Evolutionary conservation across 805 yeast species (phyloP), one percentile per base, ranked within the genome.

Genomic region (Maudiozyma pseudohumilis): DNA sequence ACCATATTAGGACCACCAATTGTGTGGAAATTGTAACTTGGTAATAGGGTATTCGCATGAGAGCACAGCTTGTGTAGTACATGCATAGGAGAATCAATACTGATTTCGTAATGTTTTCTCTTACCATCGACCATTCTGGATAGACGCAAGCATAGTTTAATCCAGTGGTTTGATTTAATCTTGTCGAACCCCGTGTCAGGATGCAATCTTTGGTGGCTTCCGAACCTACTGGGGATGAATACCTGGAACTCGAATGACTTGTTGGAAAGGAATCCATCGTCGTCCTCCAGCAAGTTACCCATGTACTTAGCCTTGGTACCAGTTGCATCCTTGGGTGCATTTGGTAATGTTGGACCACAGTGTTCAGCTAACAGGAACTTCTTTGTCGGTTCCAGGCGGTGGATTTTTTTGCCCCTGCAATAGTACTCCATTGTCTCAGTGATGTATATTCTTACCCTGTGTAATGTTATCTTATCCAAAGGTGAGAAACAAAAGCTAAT

Each of bases 111-210:
- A 55, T 87, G 96, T 55, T 88, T 92, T 32, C 94, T 67, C 53
- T 84, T 84, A 10, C 65, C 70, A 33, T 72, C 69, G 31, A 81
- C 77, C n/a, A 68, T 53, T 46, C 72, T 74, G 5, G 95, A 83
- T 28, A 92, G 66, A 36, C 97, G 65, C 36, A 92, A 62, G 45
- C 94, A 81, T 12, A 92, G 72, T 61, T 92, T 92, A 50, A 92
- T 77, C 96, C 98, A 92, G 61, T 92, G 99, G 51, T 84, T 89
- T 6, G 92, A 72, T 61, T 86, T 88, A 44, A 92, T 86, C 48
- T 77, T 77, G 18, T 72, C 74, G 48, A 71, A 80, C 3, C 84
- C 75, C 0, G 96, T 84, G 59, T 92, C 94, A 1, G 97, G 95
- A 50, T 86, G 95, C 21, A 81, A 60, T 40, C 64, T 68, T 38